phyloP scores from a whole-genome alignment of 1,284 basidiomycete genomes.

The Leucocoprinus gongylophorus region DNA sequence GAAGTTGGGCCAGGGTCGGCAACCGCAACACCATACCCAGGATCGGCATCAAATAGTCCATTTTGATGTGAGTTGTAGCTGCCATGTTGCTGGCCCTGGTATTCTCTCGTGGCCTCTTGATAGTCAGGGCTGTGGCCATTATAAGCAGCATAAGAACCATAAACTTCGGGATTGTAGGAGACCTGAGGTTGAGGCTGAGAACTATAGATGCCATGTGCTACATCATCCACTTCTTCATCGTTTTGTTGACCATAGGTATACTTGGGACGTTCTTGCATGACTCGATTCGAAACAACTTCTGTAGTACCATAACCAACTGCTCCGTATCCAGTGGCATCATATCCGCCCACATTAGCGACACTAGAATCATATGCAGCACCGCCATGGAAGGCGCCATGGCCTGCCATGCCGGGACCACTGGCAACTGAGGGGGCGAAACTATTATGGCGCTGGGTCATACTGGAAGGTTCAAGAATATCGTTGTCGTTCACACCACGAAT shows the following conservation, averaged over 20 bases:
- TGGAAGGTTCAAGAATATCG: conserved; percentile 25
- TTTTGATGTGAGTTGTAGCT: conserved; percentile 9
- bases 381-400: conserved; percentile 26
- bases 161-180: conserved; percentile 34
- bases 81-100: conserved; percentile 22
- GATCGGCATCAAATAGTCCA: conserved; percentile 14
- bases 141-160: conserved; percentile 31
- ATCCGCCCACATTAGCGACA: conserved; percentile 15
- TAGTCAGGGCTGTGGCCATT: conserved; percentile 14
- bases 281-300: conserved; percentile 11
- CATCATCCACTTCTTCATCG: conserved; percentile 17
- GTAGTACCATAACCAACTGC: conserved; percentile 19
- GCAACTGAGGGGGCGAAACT: conserved; percentile 31
- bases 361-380: conserved; percentile 6
- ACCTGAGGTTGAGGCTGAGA: conserved; percentile 31
- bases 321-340: conserved; percentile 15
- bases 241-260: conserved; percentile 32
- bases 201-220: conserved; percentile 31
- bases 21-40: conserved; percentile 11
- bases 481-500: neutral
- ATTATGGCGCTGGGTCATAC: conserved; percentile 29
- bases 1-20: conserved; percentile 11
- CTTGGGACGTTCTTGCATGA: conserved; percentile 32
- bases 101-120: conserved; percentile 25
- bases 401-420: conserved; percentile 29